phyloP scores from a whole-genome alignment of 345 rosid genomes.

The Jatropha curcas region DNA sequence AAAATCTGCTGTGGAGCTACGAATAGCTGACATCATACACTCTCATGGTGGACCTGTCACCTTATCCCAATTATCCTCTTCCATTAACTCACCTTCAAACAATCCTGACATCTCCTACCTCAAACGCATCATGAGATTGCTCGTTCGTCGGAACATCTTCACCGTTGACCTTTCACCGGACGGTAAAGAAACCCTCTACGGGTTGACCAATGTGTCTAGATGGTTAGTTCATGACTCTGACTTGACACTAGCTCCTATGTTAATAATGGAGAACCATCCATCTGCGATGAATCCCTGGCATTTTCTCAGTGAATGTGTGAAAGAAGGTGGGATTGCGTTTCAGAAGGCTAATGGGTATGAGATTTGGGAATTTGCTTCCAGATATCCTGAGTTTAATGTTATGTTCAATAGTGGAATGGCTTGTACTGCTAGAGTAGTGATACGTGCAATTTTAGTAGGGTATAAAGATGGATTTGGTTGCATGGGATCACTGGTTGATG shows the following conservation, averaged over 20 bases:
- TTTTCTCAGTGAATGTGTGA: conserved; percentile 26
- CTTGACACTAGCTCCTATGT: conserved; percentile 28
- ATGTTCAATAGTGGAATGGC: conserved; percentile 36
- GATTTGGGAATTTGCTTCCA: conserved; percentile 28
- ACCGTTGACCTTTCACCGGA: conserved; percentile 4
- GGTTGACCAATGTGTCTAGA: conserved; percentile 27
- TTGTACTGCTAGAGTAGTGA: conserved; percentile 18
- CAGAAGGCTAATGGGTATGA: conserved; percentile 39
- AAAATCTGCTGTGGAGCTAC: conserved; percentile 28
- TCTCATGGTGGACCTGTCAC: conserved; percentile 22
- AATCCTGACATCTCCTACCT: conserved; percentile 18
- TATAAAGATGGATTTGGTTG: conserved; percentile 29
- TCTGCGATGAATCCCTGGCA: conserved; percentile 27
- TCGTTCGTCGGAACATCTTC: conserved; percentile 31
- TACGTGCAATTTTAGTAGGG: conserved; percentile 13
- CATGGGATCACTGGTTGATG: conserved; percentile 34
- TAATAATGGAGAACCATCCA: conserved; percentile 31
- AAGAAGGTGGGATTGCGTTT: conserved; percentile 41
- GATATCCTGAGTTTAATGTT: conserved; percentile 24
- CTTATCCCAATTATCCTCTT: conserved; percentile 30
- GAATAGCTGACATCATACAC: conserved; percentile 30
- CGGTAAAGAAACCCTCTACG: conserved; percentile 30
- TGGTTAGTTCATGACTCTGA: conserved; percentile 36
- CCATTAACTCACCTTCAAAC: conserved; percentile 16
- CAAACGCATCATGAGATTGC: conserved; percentile 30